Percentiles rank a stretch among this genome's conserved stretches.
phyloP scores from a whole-genome alignment of 2,329 filamentous ascomycete genomes.

The Xylariaceae sp. region DNA sequence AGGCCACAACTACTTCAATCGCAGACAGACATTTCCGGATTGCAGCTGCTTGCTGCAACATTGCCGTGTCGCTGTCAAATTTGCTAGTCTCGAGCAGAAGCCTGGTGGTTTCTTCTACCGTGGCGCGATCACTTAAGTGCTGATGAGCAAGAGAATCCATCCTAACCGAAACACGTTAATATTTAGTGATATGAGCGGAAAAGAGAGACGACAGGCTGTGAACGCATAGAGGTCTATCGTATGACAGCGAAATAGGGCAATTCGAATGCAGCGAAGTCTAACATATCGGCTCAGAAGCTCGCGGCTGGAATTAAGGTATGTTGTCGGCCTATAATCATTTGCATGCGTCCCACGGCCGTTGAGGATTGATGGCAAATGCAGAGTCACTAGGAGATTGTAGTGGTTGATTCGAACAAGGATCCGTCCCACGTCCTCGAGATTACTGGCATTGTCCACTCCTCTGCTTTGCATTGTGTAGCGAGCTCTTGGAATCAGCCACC shows the following conservation, averaged over 20 bases:
- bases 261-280: neutral
- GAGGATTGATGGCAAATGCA: neutral
- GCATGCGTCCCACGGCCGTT: neutral
- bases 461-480: neutral
- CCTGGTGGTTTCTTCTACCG: neutral
- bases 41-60: neutral
- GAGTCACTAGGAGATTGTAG: neutral
- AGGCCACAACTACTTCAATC: neutral
- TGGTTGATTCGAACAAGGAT: neutral
- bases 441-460: neutral
- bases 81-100: neutral
- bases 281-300: neutral
- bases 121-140: neutral
- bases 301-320: neutral
- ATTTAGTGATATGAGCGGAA: neutral
- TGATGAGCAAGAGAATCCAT: neutral
- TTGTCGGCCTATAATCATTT: neutral
- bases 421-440: neutral
- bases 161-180: neutral
- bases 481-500: neutral
- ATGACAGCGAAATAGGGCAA: neutral
- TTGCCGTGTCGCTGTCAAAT: neutral
- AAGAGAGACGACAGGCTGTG: neutral
- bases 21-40: neutral
- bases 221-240: neutral